Conservation (phyloP, 2,329 filamentous ascomycete species). For the Neurospora crassa region DNA sequence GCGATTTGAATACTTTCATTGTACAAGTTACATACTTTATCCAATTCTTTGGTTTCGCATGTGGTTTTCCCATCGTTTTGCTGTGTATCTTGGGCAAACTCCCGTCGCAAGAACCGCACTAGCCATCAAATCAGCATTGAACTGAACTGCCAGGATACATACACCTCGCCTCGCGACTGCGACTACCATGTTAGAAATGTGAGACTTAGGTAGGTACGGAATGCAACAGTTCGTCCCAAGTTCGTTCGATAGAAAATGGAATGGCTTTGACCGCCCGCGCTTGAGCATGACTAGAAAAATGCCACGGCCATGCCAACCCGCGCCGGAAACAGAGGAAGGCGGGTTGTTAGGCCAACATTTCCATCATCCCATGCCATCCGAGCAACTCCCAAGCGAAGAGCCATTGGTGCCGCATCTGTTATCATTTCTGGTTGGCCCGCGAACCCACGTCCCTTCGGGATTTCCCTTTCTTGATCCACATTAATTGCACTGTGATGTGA, state of each 20-base stretch:
- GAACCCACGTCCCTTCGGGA: neutral
- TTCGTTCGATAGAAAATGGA: neutral
- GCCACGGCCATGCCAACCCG: neutral
- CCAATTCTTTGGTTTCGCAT: too few relatives aligned
- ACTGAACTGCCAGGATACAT: neutral
- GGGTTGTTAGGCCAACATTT: neutral
- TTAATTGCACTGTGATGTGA: neutral
- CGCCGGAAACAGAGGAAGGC: neutral
- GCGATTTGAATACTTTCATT: too few relatives aligned
- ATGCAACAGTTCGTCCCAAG: neutral
- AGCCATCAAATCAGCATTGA: too few relatives aligned
- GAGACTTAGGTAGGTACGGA: neutral
- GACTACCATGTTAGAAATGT: neutral
- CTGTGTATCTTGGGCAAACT: too few relatives aligned
- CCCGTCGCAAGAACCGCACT: too few relatives aligned
- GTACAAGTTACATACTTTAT: too few relatives aligned
- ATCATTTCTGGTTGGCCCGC: neutral
- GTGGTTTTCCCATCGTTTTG: too few relatives aligned
- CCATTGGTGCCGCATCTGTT: neutral
- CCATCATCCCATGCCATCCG: neutral
- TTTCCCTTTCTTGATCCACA: neutral
- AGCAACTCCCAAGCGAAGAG: neutral
- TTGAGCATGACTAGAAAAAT: neutral
- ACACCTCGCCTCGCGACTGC: neutral
- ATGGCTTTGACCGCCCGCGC: neutral